A percentile compares a stretch with the other conserved stretches of the same genome.
These are phyloP conservation scores for Paraphoma chrysanthemicola DNA, from an alignment of 2,329 filamentous ascomycete species.

Conservation along the genomic window DNA sequence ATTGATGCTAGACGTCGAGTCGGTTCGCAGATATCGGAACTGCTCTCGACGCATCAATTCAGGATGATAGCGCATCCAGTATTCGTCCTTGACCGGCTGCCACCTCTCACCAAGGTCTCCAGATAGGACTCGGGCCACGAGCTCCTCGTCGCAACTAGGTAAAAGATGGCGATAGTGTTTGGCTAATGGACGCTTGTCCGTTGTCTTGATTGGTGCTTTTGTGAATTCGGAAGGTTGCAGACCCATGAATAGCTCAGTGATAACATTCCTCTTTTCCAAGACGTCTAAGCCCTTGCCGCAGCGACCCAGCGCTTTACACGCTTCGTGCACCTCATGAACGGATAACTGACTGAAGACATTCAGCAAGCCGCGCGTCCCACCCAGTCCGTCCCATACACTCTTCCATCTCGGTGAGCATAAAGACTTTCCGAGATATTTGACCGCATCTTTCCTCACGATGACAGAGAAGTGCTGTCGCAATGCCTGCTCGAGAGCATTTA, in stretches of 20 bases:
- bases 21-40: conserved; percentile 12
- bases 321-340: conserved; percentile 27
- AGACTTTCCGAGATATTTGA: conserved; percentile 24
- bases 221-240: conserved; percentile 27
- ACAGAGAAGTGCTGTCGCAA: conserved; percentile 33
- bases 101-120: conserved; percentile 4
- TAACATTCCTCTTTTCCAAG: conserved; percentile 18
- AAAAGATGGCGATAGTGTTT: conserved; percentile 27
- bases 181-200: conserved; percentile 26
- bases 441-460: conserved; percentile 22
- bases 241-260: conserved; percentile 30
- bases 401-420: conserved; percentile 29
- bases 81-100: conserved; percentile 5
- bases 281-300: conserved; percentile 17
- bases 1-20: neutral
- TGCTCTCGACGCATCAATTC: conserved; percentile 18
- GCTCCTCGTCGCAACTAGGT: conserved; percentile 25
- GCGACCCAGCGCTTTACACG: conserved; percentile 24
- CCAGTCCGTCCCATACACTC: conserved; percentile 35
- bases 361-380: conserved; percentile 32
- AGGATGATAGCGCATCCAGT: conserved; percentile 23
- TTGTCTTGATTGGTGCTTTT: conserved; percentile 11
- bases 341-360: conserved; percentile 30
- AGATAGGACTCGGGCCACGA: conserved; percentile 16
- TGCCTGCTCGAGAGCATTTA: conserved; percentile 17